These are phyloP conservation scores for Fusarium beomiforme DNA, from an alignment of 2,329 filamentous ascomycete genomes.

Conservation along the genomic window DNA sequence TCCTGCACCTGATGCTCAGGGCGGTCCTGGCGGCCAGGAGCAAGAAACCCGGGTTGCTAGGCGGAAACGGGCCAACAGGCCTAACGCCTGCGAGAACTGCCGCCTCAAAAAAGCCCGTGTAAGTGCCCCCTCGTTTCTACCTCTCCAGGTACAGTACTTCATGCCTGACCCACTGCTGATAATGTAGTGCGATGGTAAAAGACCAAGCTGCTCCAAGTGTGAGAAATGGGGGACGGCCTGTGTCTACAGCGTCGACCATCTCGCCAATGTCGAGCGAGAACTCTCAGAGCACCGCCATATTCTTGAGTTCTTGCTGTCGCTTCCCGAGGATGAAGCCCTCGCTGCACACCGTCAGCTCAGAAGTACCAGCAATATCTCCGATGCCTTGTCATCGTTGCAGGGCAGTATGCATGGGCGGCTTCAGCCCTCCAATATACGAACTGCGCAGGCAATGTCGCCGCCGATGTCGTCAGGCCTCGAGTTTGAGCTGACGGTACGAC, in stretches of 20 bases:
- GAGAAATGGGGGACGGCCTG: constrained; percentile 16
- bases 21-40: not conserved
- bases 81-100: constrained; percentile 29
- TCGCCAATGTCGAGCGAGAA: constrained; percentile 19
- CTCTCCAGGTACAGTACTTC: too few relatives aligned
- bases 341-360: constrained; percentile 5
- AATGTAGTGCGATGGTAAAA: constrained; percentile 22
- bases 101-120: constrained; percentile 28
- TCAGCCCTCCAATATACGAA: constrained; percentile 15
- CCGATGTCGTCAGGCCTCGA: constrained; percentile 27
- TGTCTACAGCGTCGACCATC: constrained; percentile 19
- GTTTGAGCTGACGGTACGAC: constrained; percentile 34
- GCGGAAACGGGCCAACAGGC: constrained; percentile 20
- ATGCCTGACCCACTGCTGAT: constrained; percentile 15
- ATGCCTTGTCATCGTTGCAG: constrained; percentile 14
- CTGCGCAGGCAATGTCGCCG: constrained; percentile 18
- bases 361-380: not conserved
- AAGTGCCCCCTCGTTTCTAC: not conserved
- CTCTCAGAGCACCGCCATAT: constrained; percentile 24
- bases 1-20: constrained; percentile 4
- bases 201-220: constrained; percentile 22
- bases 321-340: constrained; percentile 11
- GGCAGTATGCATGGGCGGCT: constrained; percentile 25
- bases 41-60: constrained; percentile 9
- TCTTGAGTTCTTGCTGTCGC: constrained; percentile 13